A percentile compares a stretch with the other conserved stretches of the same genome.
phyloP scores from a whole-genome alignment of 768 basidiomycete genomes.

The Macrolepiota dolichaula region DNA sequence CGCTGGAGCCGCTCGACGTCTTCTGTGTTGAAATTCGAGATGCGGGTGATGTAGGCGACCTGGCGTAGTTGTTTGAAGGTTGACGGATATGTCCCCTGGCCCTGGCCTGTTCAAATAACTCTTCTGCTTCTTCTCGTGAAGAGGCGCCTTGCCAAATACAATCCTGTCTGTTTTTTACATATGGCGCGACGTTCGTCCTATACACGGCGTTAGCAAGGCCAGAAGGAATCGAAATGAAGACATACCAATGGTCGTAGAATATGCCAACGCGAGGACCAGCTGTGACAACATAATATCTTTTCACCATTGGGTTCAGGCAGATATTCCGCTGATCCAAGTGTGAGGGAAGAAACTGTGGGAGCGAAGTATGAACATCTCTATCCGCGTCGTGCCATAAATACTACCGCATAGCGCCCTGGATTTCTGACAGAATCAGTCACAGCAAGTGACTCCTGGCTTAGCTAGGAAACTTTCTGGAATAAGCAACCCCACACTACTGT shows the following conservation, averaged over 20 bases:
- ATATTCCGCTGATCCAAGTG: not conserved
- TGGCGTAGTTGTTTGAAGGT: constrained; percentile 14
- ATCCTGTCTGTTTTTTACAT: constrained; percentile 40
- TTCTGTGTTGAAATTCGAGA: constrained; percentile 1
- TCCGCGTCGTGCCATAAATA: constrained; percentile 7
- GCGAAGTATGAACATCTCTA: not conserved
- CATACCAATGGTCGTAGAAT: constrained; percentile 7
- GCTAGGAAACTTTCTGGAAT: not conserved
- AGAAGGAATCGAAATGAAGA: not conserved
- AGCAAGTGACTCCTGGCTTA: not conserved
- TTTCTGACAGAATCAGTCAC: not conserved
- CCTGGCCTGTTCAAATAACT: constrained; percentile 25
- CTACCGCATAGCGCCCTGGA: not conserved
- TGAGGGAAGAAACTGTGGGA: constrained; percentile 7
- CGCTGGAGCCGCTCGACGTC: not conserved
- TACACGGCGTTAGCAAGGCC: not conserved
- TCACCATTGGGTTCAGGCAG: constrained; percentile 1
- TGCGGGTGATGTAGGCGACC: not conserved
- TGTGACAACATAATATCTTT: constrained; percentile 9
- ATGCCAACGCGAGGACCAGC: not conserved
- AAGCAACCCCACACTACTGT: not conserved
- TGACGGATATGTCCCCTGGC: constrained; percentile 27
- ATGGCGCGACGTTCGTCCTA: constrained; percentile 44
- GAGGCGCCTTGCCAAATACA: constrained; percentile 40
- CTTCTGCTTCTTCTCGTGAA: constrained; percentile 37